Base-by-base conservation (phyloP, 108 stramenopile genomes). In the Tribonema minus region DNA sequence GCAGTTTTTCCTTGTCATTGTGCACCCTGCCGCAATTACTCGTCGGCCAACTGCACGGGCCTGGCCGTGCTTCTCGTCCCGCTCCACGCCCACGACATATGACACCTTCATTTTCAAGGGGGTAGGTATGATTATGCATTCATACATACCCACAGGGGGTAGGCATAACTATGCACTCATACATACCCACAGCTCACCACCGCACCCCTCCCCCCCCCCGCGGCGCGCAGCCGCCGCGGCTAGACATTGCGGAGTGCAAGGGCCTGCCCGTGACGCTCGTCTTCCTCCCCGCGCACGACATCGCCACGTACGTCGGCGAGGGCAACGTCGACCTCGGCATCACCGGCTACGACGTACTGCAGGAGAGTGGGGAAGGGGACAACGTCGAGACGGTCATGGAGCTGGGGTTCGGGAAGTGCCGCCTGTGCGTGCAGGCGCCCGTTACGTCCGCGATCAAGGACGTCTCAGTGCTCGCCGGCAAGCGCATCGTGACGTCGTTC, bases 251-350 rank as follows among this genome's bases (percentile, higher is more conserved):
- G 25, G 71, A 72, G 7, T 94, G 93, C 82, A 87, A 85, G 34
- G 88, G 87, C 37, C 70, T 96, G 33, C 91, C 93, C 39, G 91
- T 97, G 63, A 95, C 94, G 1, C 82, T 97, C 31, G 92, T 97
- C 35, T 97, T 97, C 71, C 85, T 97, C 25, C 95, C 96, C 1
- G 96, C 96, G 9, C 71, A 92, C 15, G 96, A 97, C 80, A 97
- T 97, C 85, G 92, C 96, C 32, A 92, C 90, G 59, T 97, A 92
- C 74, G 95, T 96, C 6, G 96, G 93, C 62, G 92, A 95, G 70
- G 96, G 96, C 70, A 86, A 95, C 75, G 92, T 97, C 3, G 96
- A 97, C 75, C 86, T 95, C 38, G 96, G 96, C 7, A 95, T 97
- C 66, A 96, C 96, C 30, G 96, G 96, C 27, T 74, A 86, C 7